A percentile compares a stretch with the other conserved stretches of the same genome.
phyloP scores from a whole-genome alignment of 176 grass and related monocot genomes.

The Miscanthus lutarioriparius region DNA sequence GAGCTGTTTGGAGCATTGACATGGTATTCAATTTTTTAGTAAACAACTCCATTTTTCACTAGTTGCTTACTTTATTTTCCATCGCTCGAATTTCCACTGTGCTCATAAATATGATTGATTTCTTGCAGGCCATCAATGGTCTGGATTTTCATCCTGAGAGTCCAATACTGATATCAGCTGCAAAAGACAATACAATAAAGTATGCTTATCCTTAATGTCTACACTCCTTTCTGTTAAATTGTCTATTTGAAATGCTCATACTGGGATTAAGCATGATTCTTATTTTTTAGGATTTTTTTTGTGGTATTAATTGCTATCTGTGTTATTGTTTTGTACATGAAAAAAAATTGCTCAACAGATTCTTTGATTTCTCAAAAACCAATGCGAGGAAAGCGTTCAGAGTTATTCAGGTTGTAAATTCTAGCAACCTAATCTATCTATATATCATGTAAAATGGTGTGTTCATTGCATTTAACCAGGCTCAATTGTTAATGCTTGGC shows the following conservation, averaged over 20 bases:
- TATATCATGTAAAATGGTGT: neutral
- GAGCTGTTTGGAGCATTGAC: neutral
- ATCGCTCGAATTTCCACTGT: neutral
- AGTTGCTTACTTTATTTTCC: neutral
- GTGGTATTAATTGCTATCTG: neutral
- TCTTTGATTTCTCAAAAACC: slow-evolving; percentile 94
- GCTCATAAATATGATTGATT: slow-evolving; percentile 27
- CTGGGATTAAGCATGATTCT: neutral
- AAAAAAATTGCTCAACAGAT: slow-evolving; percentile 52
- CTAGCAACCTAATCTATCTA: slow-evolving; percentile 20
- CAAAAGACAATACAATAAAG: slow-evolving; percentile 96
- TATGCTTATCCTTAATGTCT: slow-evolving; percentile 46
- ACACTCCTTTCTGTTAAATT: slow-evolving; percentile 10
- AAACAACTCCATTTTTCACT: neutral
- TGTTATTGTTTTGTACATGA: slow-evolving; percentile 8
- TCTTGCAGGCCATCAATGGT: slow-evolving; percentile 92
- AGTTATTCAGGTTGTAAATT: slow-evolving; percentile 86
- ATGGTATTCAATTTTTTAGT: neutral
- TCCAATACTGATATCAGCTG: slow-evolving; percentile 84
- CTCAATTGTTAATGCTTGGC: slow-evolving; percentile 30
- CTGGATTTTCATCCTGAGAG: slow-evolving; percentile 95
- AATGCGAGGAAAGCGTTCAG: slow-evolving; percentile 93
- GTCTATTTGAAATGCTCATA: slow-evolving; percentile 3
- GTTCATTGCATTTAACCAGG: neutral
- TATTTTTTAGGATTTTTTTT: neutral